Base-by-base conservation (phyloP, 768 basidiomycete species). In the Pleurotus platypus region DNA sequence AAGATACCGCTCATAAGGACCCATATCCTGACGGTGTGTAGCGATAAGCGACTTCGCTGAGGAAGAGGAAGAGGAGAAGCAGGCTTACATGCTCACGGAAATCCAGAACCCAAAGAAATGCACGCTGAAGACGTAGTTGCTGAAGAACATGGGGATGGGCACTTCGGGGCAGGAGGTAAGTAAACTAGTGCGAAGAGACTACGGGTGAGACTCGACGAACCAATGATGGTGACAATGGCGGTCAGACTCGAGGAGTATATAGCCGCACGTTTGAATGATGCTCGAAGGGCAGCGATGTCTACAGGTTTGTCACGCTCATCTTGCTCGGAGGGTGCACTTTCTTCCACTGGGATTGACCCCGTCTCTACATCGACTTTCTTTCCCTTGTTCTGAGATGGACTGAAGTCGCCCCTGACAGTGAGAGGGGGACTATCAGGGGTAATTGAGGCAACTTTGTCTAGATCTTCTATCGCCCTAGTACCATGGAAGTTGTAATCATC, bases 141-240 rank as follows among this genome's bases (percentile, higher is more conserved):
- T 70, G 63, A 75, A 75, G 57, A 73, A 71, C 72, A 72, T 68
- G 11, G 73, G 75, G 8, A 76, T 53, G 1, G 74, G 74, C 1
- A 73, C 72, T 72, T 49, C 47, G 40, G 49, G 24, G 26, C 8
- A 30, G n/a, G 35, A 18, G 27, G 24, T 37, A 47, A 27, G 50
- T 55, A 62, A 39, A 18, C 4, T 12, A 30, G 13, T 3, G 35
- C 55, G 24, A 35, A 15, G 15, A 12, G 15, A 30, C n/a, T 2
- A 49, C 5, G 39, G 15, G 38, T 43, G 24, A 30, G 2, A 12
- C 27, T 16, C 22, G 15, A 59, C 60, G 49, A 18, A 69, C 74
- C 70, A 9, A 74, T 61, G 61, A 76, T 56, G n/a, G 70, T 62
- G 1, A 74, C 73, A 24, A 72, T 71, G 15, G 56, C 43, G 18